Evolutionary conservation across 2,329 filamentous ascomycete genomes (phyloP), one percentile per base, ranked within the genome.

Genomic region (Laburnicola sp.): DNA sequence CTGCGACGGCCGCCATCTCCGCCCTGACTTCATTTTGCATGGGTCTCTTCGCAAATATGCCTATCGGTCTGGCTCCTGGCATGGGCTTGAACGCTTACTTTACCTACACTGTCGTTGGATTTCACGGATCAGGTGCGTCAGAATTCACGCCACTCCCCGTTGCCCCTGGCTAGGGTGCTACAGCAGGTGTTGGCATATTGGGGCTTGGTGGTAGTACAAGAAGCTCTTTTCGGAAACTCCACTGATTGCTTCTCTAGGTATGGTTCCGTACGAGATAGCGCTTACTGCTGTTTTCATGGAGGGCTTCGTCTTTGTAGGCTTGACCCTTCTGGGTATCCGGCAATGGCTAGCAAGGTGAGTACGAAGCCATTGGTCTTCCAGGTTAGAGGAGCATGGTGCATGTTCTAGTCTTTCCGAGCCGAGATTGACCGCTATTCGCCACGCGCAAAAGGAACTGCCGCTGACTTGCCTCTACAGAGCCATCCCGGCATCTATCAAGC

Each of bases 11-110:
- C 38, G 90, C 90, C 48, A 92, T 94, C 58, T 82, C 89, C 10
- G 87, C 89, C 25, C 75, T 96, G 40, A 83, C 87, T 2, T 87
- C 85, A n/a, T 91, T 95, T 72, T 86, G 80, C 72, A 91, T 95
- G 87, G 91, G 91, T 21, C 72, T 93, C 1, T 84, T 92, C 57
- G 86, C 91, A 56, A 95, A 95, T 60, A 78, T 93, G 76, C 89
- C 90, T 1, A 85, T 90, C 59, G 86, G 84, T 6, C 74, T 89
- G 37, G 87, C 86, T 5, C 87, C 87, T 11, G 87, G 87, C 32
- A 89, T 91, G 87, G 87, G 91, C 25, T 73, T 95, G 48, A 96
- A 96, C 66, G 90, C 90, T 16, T 95, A 95, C 71, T 95, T 95
- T 67, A 82, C 90, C 25, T 95, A 88, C 68, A 88, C 84, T 0